Evolutionary conservation across 164 flowering plant genomes (phyloP), one percentile per base, ranked within the genome.

Genomic region (Vitis rupestris): DNA sequence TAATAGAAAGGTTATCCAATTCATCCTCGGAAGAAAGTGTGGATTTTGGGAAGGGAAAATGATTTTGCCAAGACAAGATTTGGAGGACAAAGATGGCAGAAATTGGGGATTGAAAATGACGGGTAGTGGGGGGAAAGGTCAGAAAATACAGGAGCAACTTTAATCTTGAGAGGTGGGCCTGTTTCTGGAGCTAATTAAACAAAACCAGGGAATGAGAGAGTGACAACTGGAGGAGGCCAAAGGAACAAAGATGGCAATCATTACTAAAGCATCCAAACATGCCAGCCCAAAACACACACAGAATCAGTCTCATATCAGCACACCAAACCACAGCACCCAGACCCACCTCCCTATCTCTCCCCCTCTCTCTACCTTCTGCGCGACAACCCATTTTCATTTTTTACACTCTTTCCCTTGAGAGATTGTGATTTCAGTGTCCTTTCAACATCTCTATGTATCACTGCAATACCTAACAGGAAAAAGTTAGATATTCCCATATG

Each of bases 211-310:
- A 72, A 71, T 59, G 69, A 75, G 74, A 79, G 77, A 68, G 70
- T 66, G 85, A 82, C 82, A 84, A 79, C 76, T 82, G 82, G 74
- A 64, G 76, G 74, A 67, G 76, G 76, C 79, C 71, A 70, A 79
- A 79, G 74, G 83, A 77, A 79, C 80, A 85, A 79, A 78, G 67
- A 74, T 70, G 59, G 79, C 78, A 82, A 83, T 81, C 80, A 83
- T 80, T 79, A 75, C 82, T 55, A 69, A 55, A 75, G 72, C 73
- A 80, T 73, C 81, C 75, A 73, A 71, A 68, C n/a, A 54, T 57
- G 51, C 53, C 72, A 54, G 53, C 65, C 70, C 75, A 56, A 63
- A 68, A 69, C 50, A 67, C 64, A 69, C 68, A 76, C 72, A 75
- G 78, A 78, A 77, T 77, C 79, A 67, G 69, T 78, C 82, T 64